Percentiles rank a stretch among this genome's conserved stretches.
These are phyloP conservation scores for Cladophialophora bantiana DNA, from an alignment of 2,329 filamentous ascomycete genomes.

Conservation along the genomic window DNA sequence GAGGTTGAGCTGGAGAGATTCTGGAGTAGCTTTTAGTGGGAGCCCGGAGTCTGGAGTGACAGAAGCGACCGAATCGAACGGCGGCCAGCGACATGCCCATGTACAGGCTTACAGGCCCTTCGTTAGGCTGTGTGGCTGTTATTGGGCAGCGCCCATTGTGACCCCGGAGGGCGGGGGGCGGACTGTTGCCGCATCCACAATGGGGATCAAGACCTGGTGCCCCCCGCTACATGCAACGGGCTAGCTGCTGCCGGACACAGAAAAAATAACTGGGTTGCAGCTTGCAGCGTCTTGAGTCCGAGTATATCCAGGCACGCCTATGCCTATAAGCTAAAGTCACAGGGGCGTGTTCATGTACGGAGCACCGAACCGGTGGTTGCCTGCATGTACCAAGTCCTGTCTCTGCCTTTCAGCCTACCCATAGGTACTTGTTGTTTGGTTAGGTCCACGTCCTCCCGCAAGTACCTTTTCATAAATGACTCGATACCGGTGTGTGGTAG, in stretches of 20 bases:
- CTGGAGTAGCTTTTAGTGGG: constrained; percentile 4
- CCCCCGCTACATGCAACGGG: constrained; percentile 7
- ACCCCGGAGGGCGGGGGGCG: not conserved
- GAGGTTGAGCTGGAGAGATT: constrained; percentile 8
- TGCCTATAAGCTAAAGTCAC: constrained; percentile 5
- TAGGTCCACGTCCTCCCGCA: not conserved
- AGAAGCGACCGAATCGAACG: constrained; percentile 7
- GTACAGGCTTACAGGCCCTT: not conserved
- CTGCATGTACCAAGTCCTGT: too few relatives aligned
- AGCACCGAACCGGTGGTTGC: not conserved
- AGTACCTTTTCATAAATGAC: not conserved
- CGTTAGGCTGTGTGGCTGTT: not conserved
- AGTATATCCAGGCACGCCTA: constrained; percentile 26
- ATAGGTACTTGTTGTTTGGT: not conserved
- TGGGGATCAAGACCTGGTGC: not conserved
- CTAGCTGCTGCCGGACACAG: constrained; percentile 3
- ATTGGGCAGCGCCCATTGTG: constrained; percentile 4
- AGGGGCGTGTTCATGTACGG: not conserved
- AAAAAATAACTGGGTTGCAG: not conserved
- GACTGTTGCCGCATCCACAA: constrained; percentile 14
- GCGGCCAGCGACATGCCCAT: not conserved
- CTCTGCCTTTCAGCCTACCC: not conserved
- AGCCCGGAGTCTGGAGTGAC: constrained; percentile 2
- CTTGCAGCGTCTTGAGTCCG: not conserved
- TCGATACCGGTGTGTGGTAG: not conserved